phyloP scores from a whole-genome alignment of 176 grass and related monocot genomes.

The Themeda triandra region DNA sequence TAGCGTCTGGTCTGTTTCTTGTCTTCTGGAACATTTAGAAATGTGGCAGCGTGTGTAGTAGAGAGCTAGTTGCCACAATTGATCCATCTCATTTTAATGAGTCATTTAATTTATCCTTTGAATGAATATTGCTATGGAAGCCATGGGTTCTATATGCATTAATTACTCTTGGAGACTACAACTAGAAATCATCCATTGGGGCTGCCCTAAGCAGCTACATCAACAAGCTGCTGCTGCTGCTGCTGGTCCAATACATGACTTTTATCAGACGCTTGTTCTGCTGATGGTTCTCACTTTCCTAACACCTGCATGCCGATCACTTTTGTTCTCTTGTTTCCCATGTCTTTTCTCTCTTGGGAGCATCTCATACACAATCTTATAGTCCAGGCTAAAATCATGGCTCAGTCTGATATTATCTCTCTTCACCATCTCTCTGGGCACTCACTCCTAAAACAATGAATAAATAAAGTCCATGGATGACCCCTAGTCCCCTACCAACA shows the following conservation, averaged over 20 bases:
- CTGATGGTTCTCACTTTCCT: constrained; percentile 30
- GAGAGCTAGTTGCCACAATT: no score
- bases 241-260: constrained; percentile 38
- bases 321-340: constrained; percentile 31
- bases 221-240: constrained; percentile 8
- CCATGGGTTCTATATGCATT: no score
- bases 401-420: no score
- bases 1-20: no score
- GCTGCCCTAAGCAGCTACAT: constrained; percentile 9
- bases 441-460: constrained; percentile 33
- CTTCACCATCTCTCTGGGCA: constrained; percentile 29
- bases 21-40: no score
- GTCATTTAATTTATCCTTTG: no score
- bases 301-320: constrained; percentile 33
- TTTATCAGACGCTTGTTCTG: constrained; percentile 40
- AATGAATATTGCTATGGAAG: no score
- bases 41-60: no score
- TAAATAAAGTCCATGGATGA: constrained; percentile 6
- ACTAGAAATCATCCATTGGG: no score
- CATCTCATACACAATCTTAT: not conserved
- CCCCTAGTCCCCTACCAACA: constrained; percentile 38
- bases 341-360: constrained; percentile 15
- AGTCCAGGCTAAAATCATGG: constrained; percentile 30
- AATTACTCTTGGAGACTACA: no score
- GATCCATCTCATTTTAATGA: no score